Conservation (phyloP, 2,329 filamentous ascomycete genomes). For the Epichloe gansuensis region DNA sequence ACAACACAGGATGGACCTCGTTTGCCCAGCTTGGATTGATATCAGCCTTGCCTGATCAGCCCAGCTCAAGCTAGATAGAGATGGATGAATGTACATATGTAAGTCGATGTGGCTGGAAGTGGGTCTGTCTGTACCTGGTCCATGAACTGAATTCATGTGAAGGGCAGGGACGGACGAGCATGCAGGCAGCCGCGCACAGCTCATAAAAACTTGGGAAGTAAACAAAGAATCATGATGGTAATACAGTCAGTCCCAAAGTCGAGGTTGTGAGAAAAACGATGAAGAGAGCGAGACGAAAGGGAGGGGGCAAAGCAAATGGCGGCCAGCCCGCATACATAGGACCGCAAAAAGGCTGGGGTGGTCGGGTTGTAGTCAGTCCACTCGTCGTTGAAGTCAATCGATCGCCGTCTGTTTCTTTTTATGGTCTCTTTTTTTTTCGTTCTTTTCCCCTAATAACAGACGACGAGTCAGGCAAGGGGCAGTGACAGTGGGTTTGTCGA, state of each 20-base stretch:
- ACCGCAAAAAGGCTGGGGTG: background rate
- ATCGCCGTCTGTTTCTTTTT: background rate
- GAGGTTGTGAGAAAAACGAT: background rate
- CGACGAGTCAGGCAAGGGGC: background rate
- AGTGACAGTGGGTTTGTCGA: background rate
- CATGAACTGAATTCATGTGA: background rate
- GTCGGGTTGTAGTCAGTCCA: background rate
- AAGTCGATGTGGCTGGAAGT: conserved; percentile 6
- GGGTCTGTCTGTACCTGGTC: conserved; percentile 2
- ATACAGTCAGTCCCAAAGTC: background rate
- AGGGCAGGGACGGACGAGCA: background rate
- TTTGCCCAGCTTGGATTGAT: background rate
- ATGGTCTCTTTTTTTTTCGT: background rate
- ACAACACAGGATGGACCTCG: background rate
- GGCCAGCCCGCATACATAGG: background rate
- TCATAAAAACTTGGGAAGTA: background rate
- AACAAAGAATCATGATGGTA: background rate
- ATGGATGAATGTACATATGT: background rate
- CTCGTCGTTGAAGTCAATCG: background rate
- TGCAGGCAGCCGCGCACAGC: background rate
- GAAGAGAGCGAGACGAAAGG: background rate
- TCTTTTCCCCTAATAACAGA: background rate
- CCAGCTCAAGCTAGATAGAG: background rate
- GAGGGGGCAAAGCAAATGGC: background rate
- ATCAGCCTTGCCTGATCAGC: conserved; percentile 1